Base-by-base conservation (phyloP, 2,329 filamentous ascomycete genomes). In the Ceratocystis alfenasii region DNA sequence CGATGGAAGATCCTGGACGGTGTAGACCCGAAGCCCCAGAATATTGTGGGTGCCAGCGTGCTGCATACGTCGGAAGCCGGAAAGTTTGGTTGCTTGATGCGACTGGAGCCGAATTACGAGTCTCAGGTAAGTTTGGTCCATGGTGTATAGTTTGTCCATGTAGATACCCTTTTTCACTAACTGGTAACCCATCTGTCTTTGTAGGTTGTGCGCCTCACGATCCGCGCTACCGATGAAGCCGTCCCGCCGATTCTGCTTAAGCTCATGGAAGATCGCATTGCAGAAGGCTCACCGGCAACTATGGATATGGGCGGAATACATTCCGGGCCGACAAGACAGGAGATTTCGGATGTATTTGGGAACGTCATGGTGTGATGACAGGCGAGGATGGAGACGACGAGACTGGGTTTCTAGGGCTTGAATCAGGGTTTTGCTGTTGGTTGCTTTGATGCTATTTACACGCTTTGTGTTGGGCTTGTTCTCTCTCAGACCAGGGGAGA, bases 121-220 rank as follows among this genome's bases (percentile, higher is more conserved):
- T 93, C 88, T 69, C 89, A 90, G 85, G 94, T 96, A 81, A 78
- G 87, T 77, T 57, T 22, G 48, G 10, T 36, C n/a, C 44, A 46
- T 55, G 48, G n/a, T 28, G 44, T 3, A 12, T 50, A 5, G 41
- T 22, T 22, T 53, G 15, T 63, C n/a, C 45, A 6, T 64, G 46
- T 64, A 15, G 17, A 50, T n/a, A 15, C 10, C 36, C 6, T 22
- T 55, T 7, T 36, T 28, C 67, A 65, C 70, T 75, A 69, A 72
- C 44, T 69, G 36, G 36, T 15, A 71, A 33, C 44, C 33, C n/a
- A 2, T 68, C 6, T 36, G 33, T 59, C 28, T 20, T n/a, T 12
- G 25, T 70, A 96, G 94, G 96, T 96, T 90, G 89, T 95, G 72
- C 92, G 94, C 64, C 80, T 97, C 68, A 99, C 94, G 0, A 87